These are phyloP conservation scores for Pichia sp. DNA, from an alignment of 1,139 yeast species.

Conservation along the genomic window DNA sequence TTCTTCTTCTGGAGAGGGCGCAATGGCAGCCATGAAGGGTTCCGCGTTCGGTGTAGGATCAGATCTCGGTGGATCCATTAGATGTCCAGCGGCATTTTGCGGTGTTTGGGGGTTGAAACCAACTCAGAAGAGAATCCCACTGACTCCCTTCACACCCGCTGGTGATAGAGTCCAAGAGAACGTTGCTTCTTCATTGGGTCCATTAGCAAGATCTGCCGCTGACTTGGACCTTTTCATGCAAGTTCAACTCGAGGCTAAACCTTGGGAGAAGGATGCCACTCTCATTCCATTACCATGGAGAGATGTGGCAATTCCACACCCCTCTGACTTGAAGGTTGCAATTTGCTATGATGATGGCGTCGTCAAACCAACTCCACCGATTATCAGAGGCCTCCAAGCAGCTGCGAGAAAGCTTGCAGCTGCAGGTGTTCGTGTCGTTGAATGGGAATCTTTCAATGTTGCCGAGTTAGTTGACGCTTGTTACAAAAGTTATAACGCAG, in stretches of 20 bases:
- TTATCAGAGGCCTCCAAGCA: slow-evolving; percentile 42
- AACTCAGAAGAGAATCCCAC: slow-evolving; percentile 31
- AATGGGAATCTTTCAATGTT: slow-evolving; percentile 45
- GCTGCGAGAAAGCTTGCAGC: slow-evolving; percentile 39
- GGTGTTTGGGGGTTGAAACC: slow-evolving; percentile 34
- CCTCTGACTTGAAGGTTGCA: slow-evolving; percentile 39
- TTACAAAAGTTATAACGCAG: slow-evolving; percentile 50
- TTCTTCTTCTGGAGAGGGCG: slow-evolving; percentile 69
- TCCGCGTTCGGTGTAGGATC: slow-evolving; percentile 60
- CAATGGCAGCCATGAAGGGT: slow-evolving; percentile 57
- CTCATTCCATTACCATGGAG: slow-evolving; percentile 59
- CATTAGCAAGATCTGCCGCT: slow-evolving; percentile 33
- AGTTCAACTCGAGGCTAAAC: slow-evolving; percentile 46
- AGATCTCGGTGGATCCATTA: slow-evolving; percentile 37
- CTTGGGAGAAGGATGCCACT: slow-evolving; percentile 59
- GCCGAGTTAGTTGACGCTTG: slow-evolving; percentile 38
- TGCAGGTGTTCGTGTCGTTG: slow-evolving; percentile 55
- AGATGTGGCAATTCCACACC: slow-evolving; percentile 35
- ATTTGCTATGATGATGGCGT: slow-evolving; percentile 39
- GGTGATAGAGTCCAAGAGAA: slow-evolving; percentile 16
- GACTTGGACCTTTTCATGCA: slow-evolving; percentile 47
- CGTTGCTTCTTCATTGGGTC: slow-evolving; percentile 21
- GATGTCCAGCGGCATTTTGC: slow-evolving; percentile 34
- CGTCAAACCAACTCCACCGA: slow-evolving; percentile 56
- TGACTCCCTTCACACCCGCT: slow-evolving; percentile 43